These are phyloP conservation scores for Hibiscus tridactylites DNA, from an alignment of 345 rosid species.

Conservation along the genomic window DNA sequence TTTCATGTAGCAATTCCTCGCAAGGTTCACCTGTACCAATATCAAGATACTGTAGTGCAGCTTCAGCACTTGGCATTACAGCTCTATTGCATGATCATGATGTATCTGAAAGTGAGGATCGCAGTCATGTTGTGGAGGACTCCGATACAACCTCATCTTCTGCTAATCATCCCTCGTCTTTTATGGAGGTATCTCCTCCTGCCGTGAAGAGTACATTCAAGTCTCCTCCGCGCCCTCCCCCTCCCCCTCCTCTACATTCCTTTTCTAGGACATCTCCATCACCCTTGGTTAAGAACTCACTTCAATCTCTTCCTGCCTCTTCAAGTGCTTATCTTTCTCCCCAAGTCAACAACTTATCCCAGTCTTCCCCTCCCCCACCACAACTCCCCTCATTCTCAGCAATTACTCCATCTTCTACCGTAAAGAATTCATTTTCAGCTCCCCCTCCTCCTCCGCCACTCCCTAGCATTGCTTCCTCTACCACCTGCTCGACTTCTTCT, in stretches of 20 bases:
- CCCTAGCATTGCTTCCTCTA: conserved; percentile 16
- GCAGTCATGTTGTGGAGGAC: conserved; percentile 15
- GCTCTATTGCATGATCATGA: conserved; percentile 68
- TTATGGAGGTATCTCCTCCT: neutral
- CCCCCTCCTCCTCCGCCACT: conserved; percentile 20
- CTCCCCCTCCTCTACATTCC: conserved; percentile 11
- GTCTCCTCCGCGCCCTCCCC: conserved; percentile 2
- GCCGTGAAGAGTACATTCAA: neutral
- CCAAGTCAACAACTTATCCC: too few relatives aligned
- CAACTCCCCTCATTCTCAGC: too few relatives aligned
- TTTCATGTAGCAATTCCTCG: conserved; percentile 26
- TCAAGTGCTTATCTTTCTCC: conserved; percentile 3
- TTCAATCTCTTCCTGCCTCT: conserved; percentile 12
- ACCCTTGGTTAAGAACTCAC: conserved; percentile 8
- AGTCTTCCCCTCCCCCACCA: too few relatives aligned
- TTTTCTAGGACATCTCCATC: conserved; percentile 12
- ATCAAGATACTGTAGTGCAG: conserved; percentile 44
- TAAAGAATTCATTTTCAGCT: conserved; percentile 7
- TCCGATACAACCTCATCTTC: conserved; percentile 8
- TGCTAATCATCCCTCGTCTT: neutral
- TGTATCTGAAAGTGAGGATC: conserved; percentile 36
- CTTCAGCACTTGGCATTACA: conserved; percentile 57
- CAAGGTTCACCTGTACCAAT: conserved; percentile 40
- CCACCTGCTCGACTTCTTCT: neutral
- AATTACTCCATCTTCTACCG: neutral